Evolutionary conservation across 106 monocot genomes (phyloP).

Genomic region (Amphibolis antarctica): DNA sequence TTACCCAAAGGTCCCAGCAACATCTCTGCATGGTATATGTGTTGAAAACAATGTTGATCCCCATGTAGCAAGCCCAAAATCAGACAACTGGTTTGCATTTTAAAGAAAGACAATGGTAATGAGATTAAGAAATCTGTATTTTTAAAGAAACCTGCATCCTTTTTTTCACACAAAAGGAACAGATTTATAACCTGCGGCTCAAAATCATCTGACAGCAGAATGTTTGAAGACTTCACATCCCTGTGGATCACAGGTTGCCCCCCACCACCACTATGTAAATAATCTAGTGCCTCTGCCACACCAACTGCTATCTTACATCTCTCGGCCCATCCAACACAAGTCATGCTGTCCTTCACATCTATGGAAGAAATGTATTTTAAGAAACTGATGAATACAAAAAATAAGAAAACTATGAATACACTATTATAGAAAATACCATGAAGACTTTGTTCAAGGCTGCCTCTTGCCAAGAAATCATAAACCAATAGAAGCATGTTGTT

Average conservation of each 20-base stretch:
- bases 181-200: conserved; percentile 25
- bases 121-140: too few species aligned
- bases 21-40: conserved; percentile 9
- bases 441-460: conserved; percentile 51
- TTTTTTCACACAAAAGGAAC: too few species aligned
- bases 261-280: conserved; percentile 20
- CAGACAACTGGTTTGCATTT: conserved; percentile 19
- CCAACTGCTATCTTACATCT: conserved; percentile 36
- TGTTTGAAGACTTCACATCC: conserved; percentile 44
- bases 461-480: conserved; percentile 44
- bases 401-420: background rate
- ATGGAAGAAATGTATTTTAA: background rate
- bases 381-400: background rate
- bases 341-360: conserved; percentile 6
- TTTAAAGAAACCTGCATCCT: background rate
- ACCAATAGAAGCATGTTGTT: conserved; percentile 37
- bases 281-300: conserved; percentile 36
- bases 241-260: conserved; percentile 23
- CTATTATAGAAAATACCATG: conserved; percentile 25
- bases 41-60: conserved; percentile 14
- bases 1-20: conserved; percentile 25
- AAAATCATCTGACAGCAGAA: conserved; percentile 37
- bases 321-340: conserved; percentile 15
- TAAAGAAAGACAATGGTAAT: too few species aligned
- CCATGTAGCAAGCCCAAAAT: conserved; percentile 33